These are phyloP conservation scores for Decorospora gaudefroyi DNA, from an alignment of 2,329 filamentous ascomycete genomes.

Conservation along the genomic window DNA sequence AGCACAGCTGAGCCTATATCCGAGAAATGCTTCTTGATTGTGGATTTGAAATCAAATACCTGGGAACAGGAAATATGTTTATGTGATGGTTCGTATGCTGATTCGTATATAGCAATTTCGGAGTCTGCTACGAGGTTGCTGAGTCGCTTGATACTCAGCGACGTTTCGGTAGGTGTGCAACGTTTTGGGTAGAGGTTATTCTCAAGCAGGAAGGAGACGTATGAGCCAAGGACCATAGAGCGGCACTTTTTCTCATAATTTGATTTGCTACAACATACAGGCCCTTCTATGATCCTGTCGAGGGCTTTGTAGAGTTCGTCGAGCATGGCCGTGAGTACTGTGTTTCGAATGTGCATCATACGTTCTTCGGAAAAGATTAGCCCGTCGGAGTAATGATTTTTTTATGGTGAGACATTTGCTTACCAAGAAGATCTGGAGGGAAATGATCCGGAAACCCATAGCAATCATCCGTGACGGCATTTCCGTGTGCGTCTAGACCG, in stretches of 20 bases:
- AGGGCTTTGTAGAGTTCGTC: conserved; percentile 6
- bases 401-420: not conserved
- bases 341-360: conserved; percentile 10
- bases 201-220: conserved; percentile 10
- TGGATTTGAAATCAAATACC: conserved; percentile 5
- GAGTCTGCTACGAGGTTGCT: conserved; percentile 2
- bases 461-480: conserved; percentile 1
- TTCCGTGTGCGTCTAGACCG: conserved; percentile 4
- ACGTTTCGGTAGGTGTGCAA: conserved; percentile 8
- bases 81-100: too few species aligned
- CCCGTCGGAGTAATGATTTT: not conserved
- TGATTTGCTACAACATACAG: conserved; percentile 11
- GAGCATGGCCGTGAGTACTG: conserved; percentile 8
- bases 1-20: conserved; percentile 11
- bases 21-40: conserved; percentile 4
- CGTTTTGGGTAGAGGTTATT: conserved; percentile 11
- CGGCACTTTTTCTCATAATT: conserved; percentile 10
- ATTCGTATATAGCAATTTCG: conserved; percentile 9
- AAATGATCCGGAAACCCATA: conserved; percentile 9
- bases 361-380: conserved; percentile 7
- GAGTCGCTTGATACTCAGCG: conserved; percentile 10
- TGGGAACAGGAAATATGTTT: too few species aligned
- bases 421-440: conserved; percentile 15
- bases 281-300: conserved; percentile 11
- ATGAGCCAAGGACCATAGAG: conserved; percentile 7